Evolutionary conservation across 2,329 filamentous ascomycete genomes (phyloP).

Genomic region (Colletotrichum karsti): DNA sequence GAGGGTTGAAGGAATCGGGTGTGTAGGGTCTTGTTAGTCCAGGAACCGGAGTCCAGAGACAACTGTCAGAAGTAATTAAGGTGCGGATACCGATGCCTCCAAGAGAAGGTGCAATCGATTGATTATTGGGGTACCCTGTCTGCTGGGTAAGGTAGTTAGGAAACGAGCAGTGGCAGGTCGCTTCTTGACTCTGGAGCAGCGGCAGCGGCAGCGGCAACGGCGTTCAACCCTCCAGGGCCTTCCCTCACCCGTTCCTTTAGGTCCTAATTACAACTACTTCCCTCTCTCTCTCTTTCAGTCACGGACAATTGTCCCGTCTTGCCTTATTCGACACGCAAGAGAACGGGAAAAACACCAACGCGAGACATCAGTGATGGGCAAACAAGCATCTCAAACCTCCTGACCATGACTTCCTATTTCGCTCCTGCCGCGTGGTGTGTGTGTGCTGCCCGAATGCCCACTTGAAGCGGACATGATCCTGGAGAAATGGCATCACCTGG

Average conservation of each 20-base stretch:
- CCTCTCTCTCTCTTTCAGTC: too few species aligned
- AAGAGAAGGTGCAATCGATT: not conserved
- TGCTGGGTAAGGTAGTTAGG: slow-evolving; percentile 11
- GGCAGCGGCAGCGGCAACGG: slow-evolving; percentile 11
- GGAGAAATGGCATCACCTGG: slow-evolving; percentile 30
- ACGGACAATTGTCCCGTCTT: not conserved
- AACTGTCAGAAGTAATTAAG: not conserved
- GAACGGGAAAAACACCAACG: not conserved
- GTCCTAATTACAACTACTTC: not conserved
- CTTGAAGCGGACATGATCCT: slow-evolving; percentile 4
- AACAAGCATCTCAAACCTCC: not conserved
- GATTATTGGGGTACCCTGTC: not conserved
- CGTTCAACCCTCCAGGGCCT: too few species aligned
- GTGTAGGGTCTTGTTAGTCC: slow-evolving; percentile 9
- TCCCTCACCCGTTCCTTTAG: not conserved
- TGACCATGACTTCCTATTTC: slow-evolving; percentile 2
- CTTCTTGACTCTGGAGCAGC: not conserved
- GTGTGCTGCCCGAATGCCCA: slow-evolving; percentile 6
- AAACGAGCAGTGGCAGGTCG: not conserved
- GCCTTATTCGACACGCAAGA: not conserved
- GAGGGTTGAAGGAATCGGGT: not conserved
- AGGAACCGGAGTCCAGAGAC: slow-evolving; percentile 6
- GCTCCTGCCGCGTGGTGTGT: not conserved
- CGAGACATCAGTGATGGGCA: not conserved
- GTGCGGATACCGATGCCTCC: not conserved